Evolutionary conservation across 257 asterid genomes (phyloP).

Genomic region (Solanum chilense): DNA sequence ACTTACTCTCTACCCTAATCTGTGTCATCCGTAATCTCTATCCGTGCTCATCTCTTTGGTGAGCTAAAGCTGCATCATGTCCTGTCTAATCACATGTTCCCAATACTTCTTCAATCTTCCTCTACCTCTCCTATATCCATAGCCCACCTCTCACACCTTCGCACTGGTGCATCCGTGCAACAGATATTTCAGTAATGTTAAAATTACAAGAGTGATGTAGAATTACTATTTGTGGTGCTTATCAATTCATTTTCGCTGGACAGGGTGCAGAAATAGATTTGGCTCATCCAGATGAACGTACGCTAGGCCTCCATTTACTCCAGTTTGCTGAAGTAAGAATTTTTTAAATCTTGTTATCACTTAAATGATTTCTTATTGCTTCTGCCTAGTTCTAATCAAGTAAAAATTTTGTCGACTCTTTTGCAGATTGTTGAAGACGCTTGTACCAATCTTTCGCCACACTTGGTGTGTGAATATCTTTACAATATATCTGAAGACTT

Average conservation of each 20-base stretch:
- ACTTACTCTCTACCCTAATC: background rate
- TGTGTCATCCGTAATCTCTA: background rate
- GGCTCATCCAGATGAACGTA: conserved; percentile 78
- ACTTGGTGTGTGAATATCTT: conserved; percentile 65
- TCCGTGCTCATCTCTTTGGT: background rate
- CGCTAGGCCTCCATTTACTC: conserved; percentile 74
- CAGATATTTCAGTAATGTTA: background rate
- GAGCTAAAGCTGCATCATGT: background rate
- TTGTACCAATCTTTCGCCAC: conserved; percentile 59
- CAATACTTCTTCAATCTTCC: background rate
- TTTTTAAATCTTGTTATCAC: background rate
- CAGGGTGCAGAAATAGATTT: conserved; percentile 54
- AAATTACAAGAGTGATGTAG: background rate
- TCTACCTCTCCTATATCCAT: background rate
- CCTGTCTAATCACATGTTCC: background rate
- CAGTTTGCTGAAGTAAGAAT: conserved; percentile 73
- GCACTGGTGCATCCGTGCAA: background rate
- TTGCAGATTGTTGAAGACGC: conserved; percentile 77
- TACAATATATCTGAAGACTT: conserved; percentile 83
- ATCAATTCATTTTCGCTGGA: conserved; percentile 7
- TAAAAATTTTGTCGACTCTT: background rate
- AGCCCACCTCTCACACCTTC: background rate
- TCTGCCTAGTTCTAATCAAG: background rate
- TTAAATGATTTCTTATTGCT: background rate
- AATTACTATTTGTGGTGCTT: background rate